Base-by-base conservation (phyloP, 768 basidiomycete species). In the Guyanaporus albipodus region DNA sequence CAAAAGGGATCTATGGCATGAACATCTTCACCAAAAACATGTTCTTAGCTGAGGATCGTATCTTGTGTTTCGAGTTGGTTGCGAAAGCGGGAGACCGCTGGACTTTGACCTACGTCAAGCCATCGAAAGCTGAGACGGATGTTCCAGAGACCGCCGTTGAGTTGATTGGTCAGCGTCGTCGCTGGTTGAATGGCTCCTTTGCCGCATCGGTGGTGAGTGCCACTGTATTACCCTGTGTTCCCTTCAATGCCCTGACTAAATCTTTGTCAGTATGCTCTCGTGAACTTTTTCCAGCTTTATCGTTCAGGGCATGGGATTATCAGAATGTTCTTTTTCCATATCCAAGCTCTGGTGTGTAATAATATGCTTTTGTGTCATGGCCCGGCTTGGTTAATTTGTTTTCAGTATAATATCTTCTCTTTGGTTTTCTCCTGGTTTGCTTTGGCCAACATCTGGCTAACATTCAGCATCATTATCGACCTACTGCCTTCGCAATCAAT, bases 121-220 rank as follows among this genome's bases (percentile, higher is more conserved):
- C 92, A 10, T 88, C 87, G 59, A 97, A 94, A 63, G 92, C 92
- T 11, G 92, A 94, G 70, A 95, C 93, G 0, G 92, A 94, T 72
- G 92, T 95, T n/a, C 90, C 90, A 4, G 94, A 97, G 68, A 72
- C 75, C n/a, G 92, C 91, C 8, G 78, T 83, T 9, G 94, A 98
- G 62, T 71, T 97, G 48, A 97, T 97, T 64, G 87, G 91, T 34
- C 94, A 98, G 66, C 87, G 94, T 65, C 83, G 94, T 53, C 86
- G 94, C 54, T 97, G 94, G 95, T 65, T 97, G 58, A 98, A 97
- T 61, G 94, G 95, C 40, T 94, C 91, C 8, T 95, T 96, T 56
- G 91, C 91, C 35, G 92, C 92, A 11, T 90, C 89, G 1, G 83
- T 92, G 33, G 88, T 89, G 64, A 64, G 85, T 77, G 22, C n/a